Evolutionary conservation across 176 grass and related monocot genomes (phyloP).

Genomic region (Phoenix dactylifera): DNA sequence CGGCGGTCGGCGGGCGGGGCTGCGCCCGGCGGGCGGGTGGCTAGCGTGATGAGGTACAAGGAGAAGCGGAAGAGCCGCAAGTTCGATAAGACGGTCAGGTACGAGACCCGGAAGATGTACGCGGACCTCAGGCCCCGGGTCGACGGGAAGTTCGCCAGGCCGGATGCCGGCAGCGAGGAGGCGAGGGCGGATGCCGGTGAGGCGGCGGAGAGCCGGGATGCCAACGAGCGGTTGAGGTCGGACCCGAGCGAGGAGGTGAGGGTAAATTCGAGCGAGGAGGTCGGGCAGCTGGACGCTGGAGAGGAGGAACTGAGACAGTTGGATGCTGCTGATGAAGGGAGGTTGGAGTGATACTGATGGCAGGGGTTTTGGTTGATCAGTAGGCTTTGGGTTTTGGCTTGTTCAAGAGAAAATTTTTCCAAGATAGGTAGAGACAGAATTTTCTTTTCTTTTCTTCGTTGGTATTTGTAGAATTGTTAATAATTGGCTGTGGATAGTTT

Average conservation of each 20-base stretch:
- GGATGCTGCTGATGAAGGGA: no score
- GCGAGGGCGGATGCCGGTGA: slow-evolving; percentile 11
- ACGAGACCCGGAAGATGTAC: slow-evolving; percentile 10
- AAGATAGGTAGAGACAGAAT: no score
- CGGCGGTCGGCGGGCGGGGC: neutral
- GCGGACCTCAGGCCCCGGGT: slow-evolving; percentile 8
- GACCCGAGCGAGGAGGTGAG: neutral
- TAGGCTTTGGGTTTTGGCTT: no score
- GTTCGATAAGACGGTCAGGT: slow-evolving; percentile 22
- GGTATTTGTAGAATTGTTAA: no score
- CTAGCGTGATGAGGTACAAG: slow-evolving; percentile 13
- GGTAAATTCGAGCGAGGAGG: no score
- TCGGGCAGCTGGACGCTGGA: no score
- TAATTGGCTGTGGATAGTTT: no score
- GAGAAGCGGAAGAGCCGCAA: slow-evolving; percentile 18
- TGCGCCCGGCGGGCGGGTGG: neutral
- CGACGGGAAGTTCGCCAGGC: neutral
- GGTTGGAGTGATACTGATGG: no score
- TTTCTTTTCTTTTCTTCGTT: no score
- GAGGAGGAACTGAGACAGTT: no score
- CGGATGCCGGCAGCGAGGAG: slow-evolving; percentile 15
- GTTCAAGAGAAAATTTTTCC: no score
- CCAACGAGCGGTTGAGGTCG: slow-evolving; percentile 1
- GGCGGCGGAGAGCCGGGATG: slow-evolving; percentile 2
- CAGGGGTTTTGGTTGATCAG: no score